Percentiles rank a stretch among this genome's conserved stretches.
phyloP scores from a whole-genome alignment of 352 stramenopile species.

The Phytophthora capsici region DNA sequence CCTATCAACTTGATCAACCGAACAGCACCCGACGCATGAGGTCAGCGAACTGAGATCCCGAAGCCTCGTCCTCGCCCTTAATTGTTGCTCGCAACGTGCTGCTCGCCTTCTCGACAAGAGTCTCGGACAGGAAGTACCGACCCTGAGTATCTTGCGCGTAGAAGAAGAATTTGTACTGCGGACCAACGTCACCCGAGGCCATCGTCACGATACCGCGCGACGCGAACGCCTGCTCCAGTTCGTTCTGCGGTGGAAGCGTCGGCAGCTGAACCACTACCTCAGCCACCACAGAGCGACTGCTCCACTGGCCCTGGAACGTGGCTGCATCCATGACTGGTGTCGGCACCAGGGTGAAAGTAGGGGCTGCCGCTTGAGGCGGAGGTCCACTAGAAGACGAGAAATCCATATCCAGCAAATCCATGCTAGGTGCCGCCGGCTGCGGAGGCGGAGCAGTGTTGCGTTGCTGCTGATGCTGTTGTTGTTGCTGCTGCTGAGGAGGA shows the following conservation, averaged over 20 bases:
- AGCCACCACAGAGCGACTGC: slow-evolving; percentile 69
- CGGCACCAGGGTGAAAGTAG: slow-evolving; percentile 57
- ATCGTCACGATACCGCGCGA: slow-evolving; percentile 73
- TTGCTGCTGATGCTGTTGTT: slow-evolving; percentile 46
- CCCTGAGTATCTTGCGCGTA: slow-evolving; percentile 76
- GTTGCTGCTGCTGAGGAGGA: slow-evolving; percentile 44
- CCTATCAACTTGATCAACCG: slow-evolving; percentile 23
- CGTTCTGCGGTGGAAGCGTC: slow-evolving; percentile 57
- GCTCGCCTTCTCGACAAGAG: slow-evolving; percentile 75
- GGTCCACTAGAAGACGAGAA: slow-evolving; percentile 44
- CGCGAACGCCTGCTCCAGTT: slow-evolving; percentile 74
- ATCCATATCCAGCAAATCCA: slow-evolving; percentile 83
- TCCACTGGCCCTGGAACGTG: slow-evolving; percentile 81
- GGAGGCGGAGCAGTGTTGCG: slow-evolving; percentile 40
- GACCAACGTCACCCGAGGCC: slow-evolving; percentile 78
- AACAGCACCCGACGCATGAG: slow-evolving; percentile 71
- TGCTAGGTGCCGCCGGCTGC: slow-evolving; percentile 43
- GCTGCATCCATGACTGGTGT: slow-evolving; percentile 78
- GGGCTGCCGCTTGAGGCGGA: slow-evolving; percentile 21
- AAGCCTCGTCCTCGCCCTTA: slow-evolving; percentile 73
- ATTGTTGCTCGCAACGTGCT: slow-evolving; percentile 68
- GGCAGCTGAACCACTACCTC: slow-evolving; percentile 67
- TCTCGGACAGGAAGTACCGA: slow-evolving; percentile 73
- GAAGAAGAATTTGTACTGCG: slow-evolving; percentile 90
- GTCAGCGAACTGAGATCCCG: slow-evolving; percentile 67